Percentiles rank a stretch among this genome's conserved stretches.
Evolutionary conservation across 768 basidiomycete genomes (phyloP).

Genomic region (Termitomyces sp.): DNA sequence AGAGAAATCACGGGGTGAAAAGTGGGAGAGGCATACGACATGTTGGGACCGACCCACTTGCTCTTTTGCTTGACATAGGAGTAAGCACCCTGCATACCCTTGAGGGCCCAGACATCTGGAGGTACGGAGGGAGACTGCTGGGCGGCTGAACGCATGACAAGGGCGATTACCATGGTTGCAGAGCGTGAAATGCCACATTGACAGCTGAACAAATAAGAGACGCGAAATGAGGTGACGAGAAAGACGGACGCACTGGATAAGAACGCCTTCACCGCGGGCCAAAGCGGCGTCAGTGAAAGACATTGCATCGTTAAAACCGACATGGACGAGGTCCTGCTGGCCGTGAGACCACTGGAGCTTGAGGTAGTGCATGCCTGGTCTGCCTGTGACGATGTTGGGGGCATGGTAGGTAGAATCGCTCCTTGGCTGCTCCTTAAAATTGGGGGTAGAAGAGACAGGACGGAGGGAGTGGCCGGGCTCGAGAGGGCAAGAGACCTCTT

Average conservation of each 20-base stretch:
- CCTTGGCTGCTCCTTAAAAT: conserved; percentile 39
- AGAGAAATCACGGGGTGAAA: conserved; percentile 12
- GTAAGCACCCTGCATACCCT: conserved; percentile 89
- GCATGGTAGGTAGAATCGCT: conserved; percentile 56
- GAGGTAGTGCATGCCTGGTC: conserved; percentile 82
- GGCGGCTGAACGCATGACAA: conserved; percentile 91
- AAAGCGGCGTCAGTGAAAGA: conserved; percentile 75
- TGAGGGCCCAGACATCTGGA: conserved; percentile 70
- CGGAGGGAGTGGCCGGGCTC: conserved; percentile 49
- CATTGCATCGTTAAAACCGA: conserved; percentile 79
- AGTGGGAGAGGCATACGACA: conserved; percentile 65
- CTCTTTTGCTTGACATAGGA: conserved; percentile 87
- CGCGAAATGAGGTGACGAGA: conserved; percentile 15
- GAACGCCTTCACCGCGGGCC: conserved; percentile 69
- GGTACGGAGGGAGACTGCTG: conserved; percentile 60
- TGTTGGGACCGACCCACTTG: conserved; percentile 86
- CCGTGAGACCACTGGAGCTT: conserved; percentile 93
- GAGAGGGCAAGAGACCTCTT: conserved; percentile 79
- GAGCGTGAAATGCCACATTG: conserved; percentile 93
- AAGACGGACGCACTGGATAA: conserved; percentile 69
- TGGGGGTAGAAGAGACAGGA: conserved; percentile 63
- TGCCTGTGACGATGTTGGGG: conserved; percentile 59
- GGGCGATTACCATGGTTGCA: conserved; percentile 84
- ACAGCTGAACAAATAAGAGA: conserved; percentile 48
- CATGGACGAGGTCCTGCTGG: conserved; percentile 79